Percentiles rank a stretch among this genome's conserved stretches.
Evolutionary conservation across 1,284 basidiomycete species (phyloP).

Genomic region (Fistulinella cinereoalba): DNA sequence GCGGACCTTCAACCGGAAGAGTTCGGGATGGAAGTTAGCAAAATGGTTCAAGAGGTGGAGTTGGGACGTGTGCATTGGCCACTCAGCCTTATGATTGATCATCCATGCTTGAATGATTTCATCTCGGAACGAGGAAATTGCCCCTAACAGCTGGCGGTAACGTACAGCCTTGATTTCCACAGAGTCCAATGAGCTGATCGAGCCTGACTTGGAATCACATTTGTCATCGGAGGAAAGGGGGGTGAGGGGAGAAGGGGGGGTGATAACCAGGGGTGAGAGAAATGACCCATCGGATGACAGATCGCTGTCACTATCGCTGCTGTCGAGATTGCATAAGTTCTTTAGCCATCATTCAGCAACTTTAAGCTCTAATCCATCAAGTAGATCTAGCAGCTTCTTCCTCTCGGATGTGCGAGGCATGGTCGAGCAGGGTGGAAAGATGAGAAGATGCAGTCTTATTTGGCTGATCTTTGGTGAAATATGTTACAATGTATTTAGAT

Average conservation of each 20-base stretch:
- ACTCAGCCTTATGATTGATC: not conserved
- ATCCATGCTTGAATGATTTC: not conserved
- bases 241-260: no score
- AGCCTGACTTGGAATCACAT: not conserved
- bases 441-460: no score
- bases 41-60: not conserved
- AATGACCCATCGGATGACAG: no score
- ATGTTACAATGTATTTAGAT: no score
- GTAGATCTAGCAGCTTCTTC: not conserved
- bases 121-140: not conserved
- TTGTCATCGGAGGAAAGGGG: no score
- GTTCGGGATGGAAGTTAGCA: not conserved
- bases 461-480: no score
- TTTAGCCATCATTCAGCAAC: not conserved
- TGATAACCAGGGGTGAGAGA: no score
- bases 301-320: not conserved
- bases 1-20: not conserved
- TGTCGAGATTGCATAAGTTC: not conserved
- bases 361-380: not conserved
- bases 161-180: not conserved
- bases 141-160: not conserved
- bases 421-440: not conserved
- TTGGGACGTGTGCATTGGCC: not conserved
- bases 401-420: not conserved
- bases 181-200: not conserved